Percentiles rank a stretch among this genome's conserved stretches.
These are phyloP conservation scores for Neurospora sp. DNA, from an alignment of 495 filamentous ascomycete genomes.

Conservation along the genomic window DNA sequence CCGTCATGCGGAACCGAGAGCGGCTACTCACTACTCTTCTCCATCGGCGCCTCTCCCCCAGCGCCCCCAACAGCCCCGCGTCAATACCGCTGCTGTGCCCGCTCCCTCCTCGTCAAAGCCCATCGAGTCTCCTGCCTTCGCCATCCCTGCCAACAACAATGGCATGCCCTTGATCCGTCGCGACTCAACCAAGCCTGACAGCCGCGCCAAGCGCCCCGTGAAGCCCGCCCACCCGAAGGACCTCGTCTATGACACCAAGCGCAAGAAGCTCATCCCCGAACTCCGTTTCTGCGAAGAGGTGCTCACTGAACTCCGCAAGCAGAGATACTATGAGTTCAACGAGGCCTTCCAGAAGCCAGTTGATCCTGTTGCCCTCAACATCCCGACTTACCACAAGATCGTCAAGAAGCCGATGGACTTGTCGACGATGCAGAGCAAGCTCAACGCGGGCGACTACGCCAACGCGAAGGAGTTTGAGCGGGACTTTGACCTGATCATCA, in stretches of 20 bases:
- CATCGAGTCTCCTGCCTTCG: conserved; percentile 54
- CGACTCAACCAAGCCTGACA: conserved; percentile 64
- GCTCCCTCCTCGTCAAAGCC: conserved; percentile 14
- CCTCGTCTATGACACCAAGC: conserved; percentile 68
- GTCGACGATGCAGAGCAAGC: conserved; percentile 61
- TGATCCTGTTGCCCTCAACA: conserved; percentile 88
- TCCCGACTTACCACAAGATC: conserved; percentile 83
- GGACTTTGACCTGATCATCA: conserved; percentile 74
- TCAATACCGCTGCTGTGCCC: conserved; percentile 10
- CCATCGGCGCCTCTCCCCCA: conserved; percentile 24
- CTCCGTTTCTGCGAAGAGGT: conserved; percentile 82
- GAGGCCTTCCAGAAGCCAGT: conserved; percentile 71
- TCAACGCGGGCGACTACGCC: conserved; percentile 71
- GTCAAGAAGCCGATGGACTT: conserved; percentile 98
- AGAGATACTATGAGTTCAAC: conserved; percentile 54
- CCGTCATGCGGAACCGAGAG: conserved; percentile 32
- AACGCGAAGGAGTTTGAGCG: conserved; percentile 74
- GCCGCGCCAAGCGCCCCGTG: conserved; percentile 85
- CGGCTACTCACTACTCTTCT: conserved; percentile 33
- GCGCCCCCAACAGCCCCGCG: conserved; percentile 16
- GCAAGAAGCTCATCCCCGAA: conserved; percentile 82
- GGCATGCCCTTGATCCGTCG: conserved; percentile 89
- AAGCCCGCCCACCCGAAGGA: conserved; percentile 83
- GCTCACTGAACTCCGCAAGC: conserved; percentile 65
- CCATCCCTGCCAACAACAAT: conserved; percentile 56